Percentiles rank a stretch among this genome's conserved stretches.
Evolutionary conservation across 768 basidiomycete genomes (phyloP).

Genomic region (Tricholomella constricta): DNA sequence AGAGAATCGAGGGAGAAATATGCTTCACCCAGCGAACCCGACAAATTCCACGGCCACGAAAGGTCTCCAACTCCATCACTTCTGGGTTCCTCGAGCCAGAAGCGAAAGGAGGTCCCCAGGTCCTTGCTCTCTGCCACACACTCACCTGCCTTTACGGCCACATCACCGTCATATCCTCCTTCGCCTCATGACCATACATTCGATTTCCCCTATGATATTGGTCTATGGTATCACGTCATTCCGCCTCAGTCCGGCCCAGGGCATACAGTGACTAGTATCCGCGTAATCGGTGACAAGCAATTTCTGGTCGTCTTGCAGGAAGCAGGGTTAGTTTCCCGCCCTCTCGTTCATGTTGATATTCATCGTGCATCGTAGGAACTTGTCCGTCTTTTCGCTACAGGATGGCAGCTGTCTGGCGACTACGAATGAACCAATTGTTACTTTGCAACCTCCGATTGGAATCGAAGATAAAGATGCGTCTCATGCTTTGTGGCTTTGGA

Average conservation of each 20-base stretch:
- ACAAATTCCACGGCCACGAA: background rate
- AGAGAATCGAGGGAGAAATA: constrained; percentile 34
- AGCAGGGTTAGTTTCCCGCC: constrained; percentile 54
- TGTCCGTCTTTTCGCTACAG: constrained; percentile 53
- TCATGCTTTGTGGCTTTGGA: constrained; percentile 48
- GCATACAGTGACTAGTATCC: constrained; percentile 47
- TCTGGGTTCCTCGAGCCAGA: constrained; percentile 22
- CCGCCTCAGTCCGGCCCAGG: constrained; percentile 44
- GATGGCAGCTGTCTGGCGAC: constrained; percentile 47
- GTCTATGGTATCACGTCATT: constrained; percentile 46
- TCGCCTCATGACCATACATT: constrained; percentile 34
- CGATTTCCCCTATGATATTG: constrained; percentile 27
- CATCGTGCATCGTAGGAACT: constrained; percentile 39
- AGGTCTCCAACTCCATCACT: constrained; percentile 28
- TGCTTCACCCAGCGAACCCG: background rate
- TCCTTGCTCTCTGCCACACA: constrained; percentile 49
- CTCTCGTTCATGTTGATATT: constrained; percentile 3
- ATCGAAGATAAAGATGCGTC: constrained; percentile 33
- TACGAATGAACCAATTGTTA: constrained; percentile 28
- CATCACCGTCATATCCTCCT: constrained; percentile 41
- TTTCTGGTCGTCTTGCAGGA: constrained; percentile 59
- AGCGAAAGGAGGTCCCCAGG: constrained; percentile 38
- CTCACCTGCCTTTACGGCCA: constrained; percentile 40
- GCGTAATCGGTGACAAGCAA: constrained; percentile 41
- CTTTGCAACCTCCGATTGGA: constrained; percentile 28